These are phyloP conservation scores for Diutina scorzettiae DNA, from an alignment of 1,139 yeast genomes.

Conservation along the genomic window DNA sequence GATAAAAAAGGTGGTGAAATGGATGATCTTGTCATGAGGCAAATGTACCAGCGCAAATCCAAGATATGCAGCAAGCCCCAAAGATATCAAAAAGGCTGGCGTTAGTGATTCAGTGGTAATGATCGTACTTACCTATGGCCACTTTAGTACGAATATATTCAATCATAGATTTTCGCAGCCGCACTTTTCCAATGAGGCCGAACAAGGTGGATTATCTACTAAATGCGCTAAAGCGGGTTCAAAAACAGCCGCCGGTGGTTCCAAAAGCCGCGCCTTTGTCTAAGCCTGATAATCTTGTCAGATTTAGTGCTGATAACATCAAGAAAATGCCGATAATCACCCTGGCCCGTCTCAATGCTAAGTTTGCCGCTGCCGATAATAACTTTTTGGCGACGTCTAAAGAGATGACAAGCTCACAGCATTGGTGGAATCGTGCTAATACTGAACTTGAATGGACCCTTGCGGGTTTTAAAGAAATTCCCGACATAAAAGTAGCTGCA, in stretches of 20 bases:
- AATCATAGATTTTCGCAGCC: background rate
- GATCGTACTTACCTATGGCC: background rate
- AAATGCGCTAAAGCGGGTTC: background rate
- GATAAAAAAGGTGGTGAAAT: constrained; percentile 36
- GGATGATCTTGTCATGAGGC: constrained; percentile 42
- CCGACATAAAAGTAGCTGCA: background rate
- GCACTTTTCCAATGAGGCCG: background rate
- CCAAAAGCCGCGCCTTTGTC: background rate
- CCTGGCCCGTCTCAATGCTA: background rate
- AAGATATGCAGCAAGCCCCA: constrained; percentile 24
- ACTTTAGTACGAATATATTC: background rate
- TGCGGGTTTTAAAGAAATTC: constrained; percentile 21
- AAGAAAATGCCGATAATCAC: background rate
- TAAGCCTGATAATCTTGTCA: too few relatives aligned
- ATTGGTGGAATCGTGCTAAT: background rate
- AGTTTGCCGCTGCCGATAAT: background rate
- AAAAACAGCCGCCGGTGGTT: background rate
- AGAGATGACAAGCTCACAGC: background rate
- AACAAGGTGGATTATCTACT: background rate
- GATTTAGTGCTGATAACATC: background rate
- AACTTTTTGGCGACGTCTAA: background rate
- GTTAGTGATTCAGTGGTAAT: constrained; percentile 6
- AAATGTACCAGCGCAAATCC: constrained; percentile 41
- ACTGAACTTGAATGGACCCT: constrained; percentile 46
- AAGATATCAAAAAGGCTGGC: constrained; percentile 8